Base-by-base conservation (phyloP, 441 rosid species). In the Metrosideros polymorpha region DNA sequence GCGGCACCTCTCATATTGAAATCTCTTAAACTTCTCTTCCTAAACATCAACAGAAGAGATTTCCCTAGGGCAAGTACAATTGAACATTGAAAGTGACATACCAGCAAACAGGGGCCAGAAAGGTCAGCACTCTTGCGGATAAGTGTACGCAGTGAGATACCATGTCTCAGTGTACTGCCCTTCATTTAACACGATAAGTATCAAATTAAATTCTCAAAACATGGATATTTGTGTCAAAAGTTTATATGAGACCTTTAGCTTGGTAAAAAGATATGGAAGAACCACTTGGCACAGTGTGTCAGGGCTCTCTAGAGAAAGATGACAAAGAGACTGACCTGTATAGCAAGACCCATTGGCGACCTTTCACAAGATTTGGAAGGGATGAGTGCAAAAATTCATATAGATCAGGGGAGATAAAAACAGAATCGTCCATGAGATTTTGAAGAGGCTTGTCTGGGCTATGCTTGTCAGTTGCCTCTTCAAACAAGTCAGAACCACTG, bases 81-180 rank as follows among this genome's bases (percentile, higher is more conserved):
- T 22, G 85, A 52, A 56, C 55, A 84, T 29, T 84, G 82, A 75
- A 56, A 57, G 85, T 47, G 56, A 71, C 92, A 24, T 91, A 97
- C 99, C 97, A 97, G 91, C 86, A 97, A 88, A 91, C 97, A 94
- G 52, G 97, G 99, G 84, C 99, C 99, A 88, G 96, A 89, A 88
- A 94, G 91, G 88, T 92, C 95, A 54, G 94, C 91, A 76, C 99
- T 97, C 88, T 91, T 97, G 59, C 98, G 98, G 50, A 97, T 87
- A 76, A 97, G 98, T 2, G 99, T 97, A 66, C 96, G 99, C 13
- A 97, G 95, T 85, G 99, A 97, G 88, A 96, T 97, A 52, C 99
- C 99, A 93, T 97, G 98, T 92, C 94, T 96, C 92, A 91, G 89
- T 89, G 99, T 95, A 92, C 99, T 96, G 99, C 98, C 98, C 98